Conservation (phyloP, 2,329 filamentous ascomycete genomes). For the Trichoderma lentiforme region DNA sequence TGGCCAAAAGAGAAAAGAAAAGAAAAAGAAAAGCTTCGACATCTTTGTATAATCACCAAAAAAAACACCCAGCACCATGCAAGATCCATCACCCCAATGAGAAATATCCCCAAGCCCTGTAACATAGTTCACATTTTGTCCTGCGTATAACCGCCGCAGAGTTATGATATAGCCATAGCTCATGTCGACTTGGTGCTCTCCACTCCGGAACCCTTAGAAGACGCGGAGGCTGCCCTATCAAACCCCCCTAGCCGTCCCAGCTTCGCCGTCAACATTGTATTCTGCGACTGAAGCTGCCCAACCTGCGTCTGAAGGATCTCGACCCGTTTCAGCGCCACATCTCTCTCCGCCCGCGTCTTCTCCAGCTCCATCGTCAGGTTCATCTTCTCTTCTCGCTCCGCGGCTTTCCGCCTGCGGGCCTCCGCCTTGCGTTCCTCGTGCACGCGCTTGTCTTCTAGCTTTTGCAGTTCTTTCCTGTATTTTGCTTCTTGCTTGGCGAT, state of each 20-base stretch:
- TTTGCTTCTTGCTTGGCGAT: constrained; percentile 65
- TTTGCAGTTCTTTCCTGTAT: constrained; percentile 60
- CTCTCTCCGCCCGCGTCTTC: constrained; percentile 47
- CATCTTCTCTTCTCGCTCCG: constrained; percentile 52
- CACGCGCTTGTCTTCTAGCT: constrained; percentile 61
- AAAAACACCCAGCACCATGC: not conserved
- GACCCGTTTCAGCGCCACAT: constrained; percentile 50
- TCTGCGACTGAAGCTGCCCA: constrained; percentile 57
- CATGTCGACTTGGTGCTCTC: constrained; percentile 6
- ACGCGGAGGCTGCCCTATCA: constrained; percentile 38
- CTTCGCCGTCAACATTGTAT: constrained; percentile 54
- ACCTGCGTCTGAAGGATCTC: constrained; percentile 54
- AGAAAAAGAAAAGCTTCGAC: not conserved
- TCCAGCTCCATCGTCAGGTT: constrained; percentile 53
- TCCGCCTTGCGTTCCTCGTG: constrained; percentile 61
- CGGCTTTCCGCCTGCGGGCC: constrained; percentile 47
- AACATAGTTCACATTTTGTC: not conserved
- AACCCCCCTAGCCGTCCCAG: constrained; percentile 47
- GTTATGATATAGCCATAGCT: not conserved
- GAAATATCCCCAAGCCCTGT: not conserved
- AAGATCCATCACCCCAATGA: not conserved
- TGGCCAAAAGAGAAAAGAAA: not conserved
- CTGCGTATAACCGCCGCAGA: too few relatives aligned
- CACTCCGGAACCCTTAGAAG: constrained; percentile 21
- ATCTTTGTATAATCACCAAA: not conserved